phyloP scores from a whole-genome alignment of 768 basidiomycete genomes.

The Boletellus ananas region DNA sequence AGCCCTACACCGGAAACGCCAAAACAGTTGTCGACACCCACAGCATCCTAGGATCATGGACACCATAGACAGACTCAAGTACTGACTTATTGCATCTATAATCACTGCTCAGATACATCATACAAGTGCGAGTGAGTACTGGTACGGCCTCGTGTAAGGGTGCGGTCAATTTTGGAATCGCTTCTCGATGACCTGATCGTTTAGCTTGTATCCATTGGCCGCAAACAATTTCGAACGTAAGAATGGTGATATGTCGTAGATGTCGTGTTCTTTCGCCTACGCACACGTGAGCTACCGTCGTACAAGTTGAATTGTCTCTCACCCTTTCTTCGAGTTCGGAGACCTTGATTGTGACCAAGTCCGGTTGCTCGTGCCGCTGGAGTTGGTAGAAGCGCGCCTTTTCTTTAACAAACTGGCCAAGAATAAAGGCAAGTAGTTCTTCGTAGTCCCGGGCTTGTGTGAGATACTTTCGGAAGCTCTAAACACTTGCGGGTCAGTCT shows the following conservation, averaged over 20 bases:
- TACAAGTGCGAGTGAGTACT: conserved; percentile 10
- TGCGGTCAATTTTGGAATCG: conserved; percentile 46
- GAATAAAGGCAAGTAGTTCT: conserved; percentile 89
- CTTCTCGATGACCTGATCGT: conserved; percentile 67
- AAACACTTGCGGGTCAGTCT: conserved; percentile 14
- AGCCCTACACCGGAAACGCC: conserved; percentile 7
- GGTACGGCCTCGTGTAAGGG: conserved; percentile 3
- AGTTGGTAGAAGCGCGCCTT: conserved; percentile 81
- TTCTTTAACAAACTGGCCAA: conserved; percentile 92
- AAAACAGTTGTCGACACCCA: conserved; percentile 4
- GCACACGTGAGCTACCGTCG: conserved; percentile 8
- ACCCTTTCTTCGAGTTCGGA: conserved; percentile 87
- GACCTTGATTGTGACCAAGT: conserved; percentile 68
- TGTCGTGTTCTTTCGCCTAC: conserved; percentile 95
- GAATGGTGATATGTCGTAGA: conserved; percentile 87
- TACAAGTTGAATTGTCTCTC: conserved; percentile 25
- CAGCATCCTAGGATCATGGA: conserved; percentile 19
- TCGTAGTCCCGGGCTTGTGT: conserved; percentile 95
- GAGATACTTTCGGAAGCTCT: conserved; percentile 98
- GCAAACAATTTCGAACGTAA: conserved; percentile 77
- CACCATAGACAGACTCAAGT: conserved; percentile 19
- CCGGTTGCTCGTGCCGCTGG: conserved; percentile 74
- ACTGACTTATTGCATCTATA: conserved; percentile 27
- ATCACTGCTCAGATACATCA: conserved; percentile 28
- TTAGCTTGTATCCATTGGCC: conserved; percentile 83